Evolutionary conservation across 441 rosid species (phyloP), one percentile per base, ranked within the genome.

Genomic region (Populus trichocarpa): DNA sequence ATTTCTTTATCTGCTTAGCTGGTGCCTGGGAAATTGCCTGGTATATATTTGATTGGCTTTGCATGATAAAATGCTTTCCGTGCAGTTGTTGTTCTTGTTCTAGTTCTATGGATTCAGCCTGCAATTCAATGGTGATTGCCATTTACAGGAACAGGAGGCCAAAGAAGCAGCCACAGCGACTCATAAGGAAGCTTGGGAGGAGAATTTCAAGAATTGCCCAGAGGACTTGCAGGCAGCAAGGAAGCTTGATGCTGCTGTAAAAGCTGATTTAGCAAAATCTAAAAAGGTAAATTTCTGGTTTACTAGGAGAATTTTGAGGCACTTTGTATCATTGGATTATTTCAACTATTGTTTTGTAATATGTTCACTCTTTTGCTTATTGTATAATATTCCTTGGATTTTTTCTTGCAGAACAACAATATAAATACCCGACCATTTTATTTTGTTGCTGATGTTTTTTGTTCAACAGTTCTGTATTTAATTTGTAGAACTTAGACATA

Each of bases 141-240:
- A 71, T 81, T 76, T 81, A 61, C 88, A 94, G 99, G 99, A 94
- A 86, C 97, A 94, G 89, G 97, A 93, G 79, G 97, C 88, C 63
- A 96, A 94, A 83, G 96, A 90, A 87, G 96, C 93, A 64, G 89
- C 88, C 32, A 78, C 84, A 25, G 86, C 88, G 73, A 91, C 90
- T 40, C 89, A 87, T 64, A 91, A 53, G 81, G 92, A 88, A 72
- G 94, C 94, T 50, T 82, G 79, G 73, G 89, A 87, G 73, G 93
- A 88, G 10, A 85, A 85, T 81, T 86, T 82, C 82, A 76, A 87
- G 72, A 84, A 84, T 68, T 87, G 90, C 74, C 90, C 92, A 2
- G 91, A 84, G 81, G 89, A 83, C 38, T 75, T 86, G 76, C 90
- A 86, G 82, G 81, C 89, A 78, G 98, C 95, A 80, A 87, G 82